Conservation (phyloP, 2,329 filamentous ascomycete genomes). For the Hymenoscyphus salicellus region DNA sequence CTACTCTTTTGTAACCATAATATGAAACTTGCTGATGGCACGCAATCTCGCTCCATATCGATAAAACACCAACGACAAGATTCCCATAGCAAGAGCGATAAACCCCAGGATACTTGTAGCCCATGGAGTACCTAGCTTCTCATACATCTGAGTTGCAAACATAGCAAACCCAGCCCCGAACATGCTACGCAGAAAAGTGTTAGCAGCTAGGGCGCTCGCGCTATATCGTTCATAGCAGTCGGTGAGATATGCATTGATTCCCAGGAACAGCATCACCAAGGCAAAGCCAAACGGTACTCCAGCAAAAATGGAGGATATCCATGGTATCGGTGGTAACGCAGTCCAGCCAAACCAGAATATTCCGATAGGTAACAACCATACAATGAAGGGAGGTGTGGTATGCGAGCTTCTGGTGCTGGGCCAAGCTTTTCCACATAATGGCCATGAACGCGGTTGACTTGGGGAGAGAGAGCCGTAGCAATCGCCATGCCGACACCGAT, state of each 20-base stretch:
- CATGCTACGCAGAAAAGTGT: slow-evolving; percentile 71
- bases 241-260: slow-evolving; percentile 74
- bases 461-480: slow-evolving; percentile 30
- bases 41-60: background rate
- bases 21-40: background rate
- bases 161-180: slow-evolving; percentile 78
- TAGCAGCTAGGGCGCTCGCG: slow-evolving; percentile 74
- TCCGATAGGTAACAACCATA: slow-evolving; percentile 70
- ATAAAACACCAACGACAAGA: background rate
- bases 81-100: background rate
- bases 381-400: slow-evolving; percentile 73
- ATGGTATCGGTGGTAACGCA: slow-evolving; percentile 68
- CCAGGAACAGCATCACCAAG: slow-evolving; percentile 45
- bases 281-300: slow-evolving; percentile 65
- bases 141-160: slow-evolving; percentile 58
- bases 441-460: slow-evolving; percentile 20
- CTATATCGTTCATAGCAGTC: slow-evolving; percentile 72
- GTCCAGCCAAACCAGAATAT: slow-evolving; percentile 89
- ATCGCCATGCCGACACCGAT: slow-evolving; percentile 59
- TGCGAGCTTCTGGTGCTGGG: slow-evolving; percentile 79
- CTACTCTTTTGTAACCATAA: background rate
- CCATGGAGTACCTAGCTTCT: background rate
- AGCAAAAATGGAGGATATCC: slow-evolving; percentile 71
- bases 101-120: background rate
- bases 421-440: slow-evolving; percentile 41